These are phyloP conservation scores for Agrocybe pediades DNA, from an alignment of 768 basidiomycete genomes.

Conservation along the genomic window DNA sequence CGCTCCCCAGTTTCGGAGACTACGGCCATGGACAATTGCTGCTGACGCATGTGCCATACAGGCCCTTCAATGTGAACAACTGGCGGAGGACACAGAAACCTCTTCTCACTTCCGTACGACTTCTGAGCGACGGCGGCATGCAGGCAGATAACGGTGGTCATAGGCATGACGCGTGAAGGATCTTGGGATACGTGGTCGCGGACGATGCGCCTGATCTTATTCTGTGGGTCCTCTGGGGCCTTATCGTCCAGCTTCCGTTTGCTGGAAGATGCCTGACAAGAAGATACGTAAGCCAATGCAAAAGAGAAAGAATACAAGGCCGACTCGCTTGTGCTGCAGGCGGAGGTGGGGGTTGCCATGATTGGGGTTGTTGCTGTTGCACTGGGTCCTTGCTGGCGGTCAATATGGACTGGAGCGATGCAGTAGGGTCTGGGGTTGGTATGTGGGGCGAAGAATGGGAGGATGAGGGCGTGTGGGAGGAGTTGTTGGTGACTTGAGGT, in stretches of 20 bases:
- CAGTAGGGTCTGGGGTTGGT: constrained; percentile 41
- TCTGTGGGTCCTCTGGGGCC: constrained; percentile 65
- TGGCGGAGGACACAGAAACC: constrained; percentile 92
- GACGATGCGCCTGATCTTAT: constrained; percentile 83
- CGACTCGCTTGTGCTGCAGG: constrained; percentile 28
- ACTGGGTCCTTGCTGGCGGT: constrained; percentile 47
- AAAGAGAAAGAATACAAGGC: background rate
- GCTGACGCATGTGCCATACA: constrained; percentile 78
- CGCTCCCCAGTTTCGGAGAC: constrained; percentile 83
- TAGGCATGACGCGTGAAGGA: constrained; percentile 73
- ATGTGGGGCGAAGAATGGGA: constrained; percentile 26
- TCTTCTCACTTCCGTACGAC: constrained; percentile 94
- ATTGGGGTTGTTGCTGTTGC: constrained; percentile 36
- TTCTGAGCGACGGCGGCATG: constrained; percentile 96
- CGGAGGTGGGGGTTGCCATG: constrained; percentile 30
- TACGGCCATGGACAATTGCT: constrained; percentile 83
- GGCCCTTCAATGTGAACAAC: constrained; percentile 92
- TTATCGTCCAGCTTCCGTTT: constrained; percentile 80
- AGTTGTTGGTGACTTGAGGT: constrained; percentile 4
- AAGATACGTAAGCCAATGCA: background rate
- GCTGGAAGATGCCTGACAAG: constrained; percentile 40
- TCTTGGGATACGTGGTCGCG: constrained; percentile 82
- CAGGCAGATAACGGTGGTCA: constrained; percentile 89
- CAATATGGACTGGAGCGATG: constrained; percentile 52
- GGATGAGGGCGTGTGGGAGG: constrained; percentile 27